Conservation (phyloP, 208 protist genomes). For the Acanthamoeba culbertsoni region DNA sequence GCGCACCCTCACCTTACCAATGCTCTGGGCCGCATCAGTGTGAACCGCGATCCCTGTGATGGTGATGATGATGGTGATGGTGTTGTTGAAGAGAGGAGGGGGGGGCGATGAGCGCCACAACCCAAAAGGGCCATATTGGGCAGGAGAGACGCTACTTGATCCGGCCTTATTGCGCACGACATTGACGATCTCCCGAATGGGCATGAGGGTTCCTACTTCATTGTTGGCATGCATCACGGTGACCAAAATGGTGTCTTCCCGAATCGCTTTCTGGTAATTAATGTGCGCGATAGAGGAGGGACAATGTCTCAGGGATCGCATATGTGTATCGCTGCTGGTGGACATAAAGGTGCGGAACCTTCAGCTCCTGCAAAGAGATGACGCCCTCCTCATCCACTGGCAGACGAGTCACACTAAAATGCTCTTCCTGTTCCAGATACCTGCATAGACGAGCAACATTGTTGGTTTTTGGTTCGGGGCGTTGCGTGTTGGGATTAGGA, state of each 20-base stretch:
- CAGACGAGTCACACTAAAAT: slow-evolving; percentile 69
- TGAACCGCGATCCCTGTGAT: slow-evolving; percentile 87
- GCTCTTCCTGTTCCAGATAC: slow-evolving; percentile 35
- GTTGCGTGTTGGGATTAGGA: too few species aligned
- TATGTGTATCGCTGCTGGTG: too few species aligned
- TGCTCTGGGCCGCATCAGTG: slow-evolving; percentile 82
- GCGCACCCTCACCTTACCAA: slow-evolving; percentile 80
- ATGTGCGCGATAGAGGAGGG: background rate
- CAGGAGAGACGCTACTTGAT: background rate
- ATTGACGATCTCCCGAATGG: slow-evolving; percentile 85
- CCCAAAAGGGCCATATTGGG: background rate
- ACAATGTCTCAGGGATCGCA: background rate
- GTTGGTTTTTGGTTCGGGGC: background rate
- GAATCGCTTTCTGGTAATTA: background rate
- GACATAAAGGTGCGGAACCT: background rate
- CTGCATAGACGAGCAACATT: slow-evolving; percentile 62
- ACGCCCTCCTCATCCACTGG: slow-evolving; percentile 73
- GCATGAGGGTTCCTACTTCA: slow-evolving; percentile 92
- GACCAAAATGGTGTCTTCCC: slow-evolving; percentile 85
- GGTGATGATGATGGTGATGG: background rate
- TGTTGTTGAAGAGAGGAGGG: background rate
- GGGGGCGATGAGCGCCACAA: background rate
- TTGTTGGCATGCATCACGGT: slow-evolving; percentile 96
- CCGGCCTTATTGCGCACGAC: slow-evolving; percentile 10
- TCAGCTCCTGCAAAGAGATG: background rate